Evolutionary conservation across 1,139 yeast genomes (phyloP).

Genomic region (Zygosaccharomyces pseudobailii): DNA sequence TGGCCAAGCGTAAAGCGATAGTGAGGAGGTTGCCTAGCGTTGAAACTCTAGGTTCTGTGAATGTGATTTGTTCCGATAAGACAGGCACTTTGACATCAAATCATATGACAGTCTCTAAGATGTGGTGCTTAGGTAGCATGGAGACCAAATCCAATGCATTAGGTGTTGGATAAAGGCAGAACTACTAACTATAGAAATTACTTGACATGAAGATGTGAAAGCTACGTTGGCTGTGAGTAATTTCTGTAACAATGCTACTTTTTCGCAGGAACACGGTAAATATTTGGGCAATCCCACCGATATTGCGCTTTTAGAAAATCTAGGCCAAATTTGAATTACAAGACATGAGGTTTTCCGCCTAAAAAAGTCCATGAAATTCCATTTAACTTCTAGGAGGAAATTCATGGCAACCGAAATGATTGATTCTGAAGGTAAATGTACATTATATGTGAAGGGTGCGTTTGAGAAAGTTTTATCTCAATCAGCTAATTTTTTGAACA

Average conservation of each 20-base stretch:
- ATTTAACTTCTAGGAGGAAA: slow-evolving; percentile 74
- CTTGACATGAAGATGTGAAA: slow-evolving; percentile 47
- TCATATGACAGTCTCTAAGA: slow-evolving; percentile 85
- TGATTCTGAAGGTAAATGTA: slow-evolving; percentile 48
- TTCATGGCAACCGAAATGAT: slow-evolving; percentile 63
- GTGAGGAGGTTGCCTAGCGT: slow-evolving; percentile 89
- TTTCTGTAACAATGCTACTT: slow-evolving; percentile 75
- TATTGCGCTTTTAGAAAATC: slow-evolving; percentile 74
- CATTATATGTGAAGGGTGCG: slow-evolving; percentile 81
- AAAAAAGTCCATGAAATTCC: slow-evolving; percentile 69
- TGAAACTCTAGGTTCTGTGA: slow-evolving; percentile 90
- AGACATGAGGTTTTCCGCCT: slow-evolving; percentile 50
- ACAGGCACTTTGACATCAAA: slow-evolving; percentile 93
- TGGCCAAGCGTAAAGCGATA: slow-evolving; percentile 90
- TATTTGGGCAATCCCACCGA: slow-evolving; percentile 90
- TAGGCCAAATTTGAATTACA: slow-evolving; percentile 64
- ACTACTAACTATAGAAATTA: slow-evolving; percentile 42
- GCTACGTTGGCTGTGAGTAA: slow-evolving; percentile 64
- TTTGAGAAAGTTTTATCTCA: slow-evolving; percentile 63
- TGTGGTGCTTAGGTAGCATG: slow-evolving; percentile 69
- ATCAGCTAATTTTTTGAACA: slow-evolving; percentile 56
- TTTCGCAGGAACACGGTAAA: slow-evolving; percentile 61
- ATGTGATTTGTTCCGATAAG: slow-evolving; percentile 89
- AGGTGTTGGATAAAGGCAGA: slow-evolving; percentile 44
- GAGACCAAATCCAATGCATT: slow-evolving; percentile 42